phyloP scores from a whole-genome alignment of 768 basidiomycete genomes.

The Dendrothele bispora region DNA sequence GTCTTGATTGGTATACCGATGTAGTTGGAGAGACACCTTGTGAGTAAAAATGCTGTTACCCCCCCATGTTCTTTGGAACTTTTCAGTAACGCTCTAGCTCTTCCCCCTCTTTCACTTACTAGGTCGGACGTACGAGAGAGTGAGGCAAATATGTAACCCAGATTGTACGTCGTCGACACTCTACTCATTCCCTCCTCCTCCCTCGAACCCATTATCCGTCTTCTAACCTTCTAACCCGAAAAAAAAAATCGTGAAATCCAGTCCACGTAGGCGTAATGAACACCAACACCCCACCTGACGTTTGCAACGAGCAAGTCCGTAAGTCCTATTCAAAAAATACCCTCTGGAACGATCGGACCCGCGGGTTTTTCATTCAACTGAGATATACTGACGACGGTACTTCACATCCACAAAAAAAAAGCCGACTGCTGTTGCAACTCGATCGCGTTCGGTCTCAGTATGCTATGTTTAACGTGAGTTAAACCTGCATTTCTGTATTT shows the following conservation, averaged over 20 bases:
- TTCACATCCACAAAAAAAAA: too few relatives aligned
- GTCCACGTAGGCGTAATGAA: conserved; percentile 22
- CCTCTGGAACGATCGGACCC: not conserved
- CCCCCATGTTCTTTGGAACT: not conserved
- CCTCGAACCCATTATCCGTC: not conserved
- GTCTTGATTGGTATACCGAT: conserved; percentile 23
- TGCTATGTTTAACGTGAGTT: conserved; percentile 26
- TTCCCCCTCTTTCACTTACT: not conserved
- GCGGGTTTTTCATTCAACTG: too few relatives aligned
- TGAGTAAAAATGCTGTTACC: conserved; percentile 9
- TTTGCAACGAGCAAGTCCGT: conserved; percentile 23
- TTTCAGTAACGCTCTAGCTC: too few relatives aligned
- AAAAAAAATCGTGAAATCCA: not conserved
- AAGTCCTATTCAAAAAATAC: not conserved
- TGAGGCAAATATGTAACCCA: conserved; percentile 24
- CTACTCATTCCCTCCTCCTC: too few relatives aligned
- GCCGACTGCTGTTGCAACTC: conserved; percentile 26
- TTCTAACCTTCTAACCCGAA: not conserved
- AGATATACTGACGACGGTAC: not conserved
- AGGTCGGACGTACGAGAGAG: conserved; percentile 23
- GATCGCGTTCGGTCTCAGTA: conserved; percentile 21
- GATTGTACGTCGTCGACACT: conserved; percentile 22
- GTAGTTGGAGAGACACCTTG: conserved; percentile 25
- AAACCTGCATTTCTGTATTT: not conserved
- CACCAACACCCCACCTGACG: conserved; percentile 18